Base-by-base conservation (phyloP, 176 grass and related monocot genomes). In the Hyparrhenia diplandra region DNA sequence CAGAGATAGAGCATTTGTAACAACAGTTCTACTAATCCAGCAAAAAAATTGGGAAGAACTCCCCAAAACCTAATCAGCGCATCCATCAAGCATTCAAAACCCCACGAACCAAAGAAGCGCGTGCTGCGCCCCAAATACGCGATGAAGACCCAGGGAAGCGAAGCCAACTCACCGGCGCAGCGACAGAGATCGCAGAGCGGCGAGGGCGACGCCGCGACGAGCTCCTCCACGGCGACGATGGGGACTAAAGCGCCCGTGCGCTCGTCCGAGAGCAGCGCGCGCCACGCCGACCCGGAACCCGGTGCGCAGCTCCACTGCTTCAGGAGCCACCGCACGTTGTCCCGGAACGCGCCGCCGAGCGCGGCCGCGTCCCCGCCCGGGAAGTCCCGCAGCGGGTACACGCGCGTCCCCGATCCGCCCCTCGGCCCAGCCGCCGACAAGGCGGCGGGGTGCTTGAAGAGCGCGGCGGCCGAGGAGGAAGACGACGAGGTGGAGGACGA, bases 131-230 rank as follows among this genome's bases (percentile, higher is more conserved):
- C n/a, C 73, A 43, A 60, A 36, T 76, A 32, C 51, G 37, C 25
- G 64, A 77, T 57, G 24, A 52, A 6, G 36, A 27, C 27, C 16
- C 17, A 30, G 34, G 10, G 77, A 42, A 54, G 49, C n/a, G 73
- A 51, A 47, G 57, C 67, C 28, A 9, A 51, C 89, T 85, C 69
- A 94, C 92, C 92, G 29, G 83, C 74, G 77, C 89, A 89, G 67
- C 92, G 89, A 84, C 92, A 94, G 46, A 82, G 52, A 73, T 64
- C 73, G 86, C 92, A 94, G 77, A 94, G 82, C 73, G 92, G 89
- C 10, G 46, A 58, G 24, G 81, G 46, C 0, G 86, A 94, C 20
- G 73, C 64, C 12, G 77, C 45, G 30, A 72, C 84, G 81, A 77
- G 71, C 77, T 91, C 89, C 81, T 91, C 92, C 81, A 94, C 89